phyloP scores from a whole-genome alignment of 129 eudicot species.

The Flaveria robusta region DNA sequence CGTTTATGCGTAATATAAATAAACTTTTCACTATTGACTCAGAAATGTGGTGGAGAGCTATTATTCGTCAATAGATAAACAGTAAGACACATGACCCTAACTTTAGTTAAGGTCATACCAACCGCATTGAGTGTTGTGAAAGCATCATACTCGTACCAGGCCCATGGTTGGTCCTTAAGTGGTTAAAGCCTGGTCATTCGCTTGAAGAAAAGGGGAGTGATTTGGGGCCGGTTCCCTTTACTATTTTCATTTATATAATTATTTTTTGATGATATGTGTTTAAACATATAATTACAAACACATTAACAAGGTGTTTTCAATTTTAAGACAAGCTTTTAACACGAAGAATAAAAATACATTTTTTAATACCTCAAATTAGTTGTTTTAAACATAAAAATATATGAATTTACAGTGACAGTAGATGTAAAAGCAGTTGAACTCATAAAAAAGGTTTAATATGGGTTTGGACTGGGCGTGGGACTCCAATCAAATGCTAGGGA shows the following conservation, averaged over 20 bases:
- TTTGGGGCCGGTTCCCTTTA: background rate
- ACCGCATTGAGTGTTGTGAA: constrained; percentile 8
- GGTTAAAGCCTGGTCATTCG: background rate
- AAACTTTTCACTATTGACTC: constrained; percentile 30
- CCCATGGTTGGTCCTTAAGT: background rate
- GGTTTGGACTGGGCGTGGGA: no score
- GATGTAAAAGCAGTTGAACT: background rate
- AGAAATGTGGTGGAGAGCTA: constrained; percentile 77
- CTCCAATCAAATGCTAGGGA: no score
- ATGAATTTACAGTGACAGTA: background rate
- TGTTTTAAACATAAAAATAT: background rate
- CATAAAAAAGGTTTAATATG: background rate
- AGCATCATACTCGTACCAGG: background rate
- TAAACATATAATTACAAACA: background rate
- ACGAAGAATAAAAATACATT: background rate
- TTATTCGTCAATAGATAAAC: constrained; percentile 42
- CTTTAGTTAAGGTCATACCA: constrained; percentile 6
- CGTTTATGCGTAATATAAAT: background rate
- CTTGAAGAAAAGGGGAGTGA: background rate
- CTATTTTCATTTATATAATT: background rate
- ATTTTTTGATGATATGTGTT: background rate
- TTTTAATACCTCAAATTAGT: background rate
- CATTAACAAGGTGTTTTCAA: background rate
- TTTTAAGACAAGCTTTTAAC: background rate
- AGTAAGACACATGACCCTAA: constrained; percentile 47